phyloP scores from a whole-genome alignment of 192 early-diverging fungal genomes.

The Linnemannia hyalina region DNA sequence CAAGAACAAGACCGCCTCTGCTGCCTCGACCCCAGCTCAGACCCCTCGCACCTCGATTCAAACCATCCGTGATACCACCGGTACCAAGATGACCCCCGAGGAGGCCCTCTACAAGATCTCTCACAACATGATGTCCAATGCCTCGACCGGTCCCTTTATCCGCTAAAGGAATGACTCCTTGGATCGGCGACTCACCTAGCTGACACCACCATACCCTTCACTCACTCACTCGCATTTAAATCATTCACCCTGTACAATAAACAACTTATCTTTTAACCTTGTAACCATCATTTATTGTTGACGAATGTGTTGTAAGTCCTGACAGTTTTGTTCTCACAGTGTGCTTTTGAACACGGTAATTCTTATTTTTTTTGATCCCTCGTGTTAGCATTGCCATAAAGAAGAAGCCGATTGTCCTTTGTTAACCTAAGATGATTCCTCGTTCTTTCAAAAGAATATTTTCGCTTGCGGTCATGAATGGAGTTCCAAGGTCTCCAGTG shows the following conservation, averaged over 20 bases:
- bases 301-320: too few species aligned
- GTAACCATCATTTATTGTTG: too few species aligned
- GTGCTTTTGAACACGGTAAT: too few species aligned
- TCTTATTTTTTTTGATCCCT: too few species aligned
- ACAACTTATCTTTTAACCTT: too few species aligned
- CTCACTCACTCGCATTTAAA: too few species aligned
- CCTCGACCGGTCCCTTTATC: background rate
- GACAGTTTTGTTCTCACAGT: too few species aligned
- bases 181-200: background rate
- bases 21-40: constrained; percentile 3
- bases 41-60: constrained; percentile 34
- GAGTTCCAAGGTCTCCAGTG: background rate
- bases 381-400: too few species aligned
- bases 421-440: too few species aligned
- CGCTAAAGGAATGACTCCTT: background rate
- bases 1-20: constrained; percentile 40
- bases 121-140: background rate
- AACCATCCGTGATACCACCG: background rate
- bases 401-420: too few species aligned
- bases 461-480: background rate
- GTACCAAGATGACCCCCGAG: background rate
- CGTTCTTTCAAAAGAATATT: too few species aligned
- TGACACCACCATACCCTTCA: background rate
- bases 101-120: constrained; percentile 1
- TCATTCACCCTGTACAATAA: too few species aligned